A percentile compares a stretch with the other conserved stretches of the same genome.
These are phyloP conservation scores for Diplodia scrobiculata DNA, from an alignment of 2,329 filamentous ascomycete species.

Conservation along the genomic window DNA sequence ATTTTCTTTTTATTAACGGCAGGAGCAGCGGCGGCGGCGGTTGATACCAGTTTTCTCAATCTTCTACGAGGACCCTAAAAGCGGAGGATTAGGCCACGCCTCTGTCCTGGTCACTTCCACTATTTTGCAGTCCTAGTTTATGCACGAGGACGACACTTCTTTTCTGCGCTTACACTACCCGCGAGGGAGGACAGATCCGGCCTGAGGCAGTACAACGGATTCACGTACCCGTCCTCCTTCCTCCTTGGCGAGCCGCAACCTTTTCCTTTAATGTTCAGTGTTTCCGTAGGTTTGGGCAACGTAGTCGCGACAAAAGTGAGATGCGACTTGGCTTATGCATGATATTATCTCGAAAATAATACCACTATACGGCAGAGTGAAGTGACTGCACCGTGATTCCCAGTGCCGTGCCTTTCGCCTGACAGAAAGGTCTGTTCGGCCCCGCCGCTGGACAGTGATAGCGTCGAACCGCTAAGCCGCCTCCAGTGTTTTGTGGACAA, in stretches of 20 bases:
- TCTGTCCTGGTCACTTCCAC: conserved; percentile 27
- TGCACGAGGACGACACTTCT: conserved; percentile 27
- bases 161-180: conserved; percentile 24
- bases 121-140: conserved; percentile 26
- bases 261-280: conserved; percentile 26
- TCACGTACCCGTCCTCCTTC: conserved; percentile 12
- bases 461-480: conserved; percentile 11
- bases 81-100: conserved; percentile 26
- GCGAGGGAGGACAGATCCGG: conserved; percentile 22
- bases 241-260: conserved; percentile 21
- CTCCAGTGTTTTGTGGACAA: conserved; percentile 8
- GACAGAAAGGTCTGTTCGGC: neutral
- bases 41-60: conserved; percentile 29
- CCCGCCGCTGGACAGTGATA: neutral
- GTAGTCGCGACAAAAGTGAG: conserved; percentile 27
- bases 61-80: conserved; percentile 22
- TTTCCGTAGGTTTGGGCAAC: conserved; percentile 28
- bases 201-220: conserved; percentile 25
- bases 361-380: conserved; percentile 11
- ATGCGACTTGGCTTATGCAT: conserved; percentile 27
- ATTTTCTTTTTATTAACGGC: conserved; percentile 12
- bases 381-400: neutral
- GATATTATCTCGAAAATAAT: conserved; percentile 28
- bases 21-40: conserved; percentile 26
- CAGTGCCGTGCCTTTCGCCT: neutral